Base-by-base conservation (phyloP, 345 rosid species). In the Cochlearia excelsa region DNA sequence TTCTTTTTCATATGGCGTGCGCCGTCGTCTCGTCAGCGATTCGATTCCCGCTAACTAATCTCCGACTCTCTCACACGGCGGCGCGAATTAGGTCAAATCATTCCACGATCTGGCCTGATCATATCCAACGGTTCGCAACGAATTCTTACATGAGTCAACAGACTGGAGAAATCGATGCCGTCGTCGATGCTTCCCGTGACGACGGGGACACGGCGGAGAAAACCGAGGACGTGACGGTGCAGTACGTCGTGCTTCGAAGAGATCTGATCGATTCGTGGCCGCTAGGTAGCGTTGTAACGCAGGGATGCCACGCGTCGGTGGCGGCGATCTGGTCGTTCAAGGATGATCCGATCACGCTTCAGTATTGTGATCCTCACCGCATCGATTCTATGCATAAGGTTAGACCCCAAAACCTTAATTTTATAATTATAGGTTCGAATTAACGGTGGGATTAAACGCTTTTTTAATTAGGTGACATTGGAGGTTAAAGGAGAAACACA, bases 181-280 rank as follows among this genome's bases (percentile, higher is more conserved):
- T 35, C 9, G 72, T 29, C 43, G 50, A 57, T 23, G 61, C 70
- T n/a, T 38, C 76, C 10, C 39, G 45, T 57, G 44, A 16, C 35
- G 67, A 70, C 46, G 69, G 44, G 16, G 56, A 28, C 49, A 60
- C 62, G 37, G 40, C 52, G 11, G 74, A 29, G 66, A 74, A 68
- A 23, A 8, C 57, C 16, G 79, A 71, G 8, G 87, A 81, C 45
- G 84, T 93, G 28, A 48, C 83, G 55, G 82, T 89, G 7, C 95
- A 92, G 70, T 89, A 86, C 51, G 88, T 89, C 61, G 95, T 89
- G 65, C 82, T 87, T 27, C 77, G 95, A 65, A 42, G 97, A 62
- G 99, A 93, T 69, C 77, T 93, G n/a, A 82, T 93, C 31, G 95
- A 89, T 61, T 70, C 80, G 42, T 89, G 99, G 99, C 95, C 97